phyloP scores from a whole-genome alignment of 1,139 yeast species.

The Wickerhamomyces sp. region DNA sequence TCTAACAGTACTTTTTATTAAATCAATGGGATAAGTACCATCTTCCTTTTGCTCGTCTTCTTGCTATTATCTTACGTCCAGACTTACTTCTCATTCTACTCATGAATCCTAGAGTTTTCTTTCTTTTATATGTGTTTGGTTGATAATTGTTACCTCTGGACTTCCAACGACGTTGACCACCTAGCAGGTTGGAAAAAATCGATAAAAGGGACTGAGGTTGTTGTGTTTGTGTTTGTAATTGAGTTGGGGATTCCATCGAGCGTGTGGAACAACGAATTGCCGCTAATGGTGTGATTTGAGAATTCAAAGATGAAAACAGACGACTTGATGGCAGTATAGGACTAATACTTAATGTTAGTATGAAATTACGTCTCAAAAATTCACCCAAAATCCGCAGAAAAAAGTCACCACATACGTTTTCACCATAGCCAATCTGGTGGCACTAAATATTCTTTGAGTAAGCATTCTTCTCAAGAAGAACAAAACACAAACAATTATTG shows the following conservation, averaged over 20 bases:
- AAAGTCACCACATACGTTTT: not conserved
- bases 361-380: not conserved
- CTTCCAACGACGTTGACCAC: constrained; percentile 66
- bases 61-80: constrained; percentile 74
- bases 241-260: constrained; percentile 12
- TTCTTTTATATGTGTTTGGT: constrained; percentile 86
- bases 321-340: constrained; percentile 6
- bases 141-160: constrained; percentile 93
- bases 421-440: not conserved
- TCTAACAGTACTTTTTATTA: not conserved
- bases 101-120: constrained; percentile 85
- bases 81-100: constrained; percentile 78
- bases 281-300: constrained; percentile 20
- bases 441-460: constrained; percentile 1
- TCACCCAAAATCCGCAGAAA: not conserved
- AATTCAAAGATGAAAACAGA: constrained; percentile 23
- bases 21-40: constrained; percentile 82
- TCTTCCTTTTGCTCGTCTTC: constrained; percentile 86
- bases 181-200: constrained; percentile 25
- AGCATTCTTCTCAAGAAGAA: too few relatives aligned
- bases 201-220: constrained; percentile 9
- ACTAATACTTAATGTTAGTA: constrained; percentile 2
- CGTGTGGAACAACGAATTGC: constrained; percentile 16
- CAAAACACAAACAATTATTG: too few relatives aligned
- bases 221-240: constrained; percentile 1